These are phyloP conservation scores for Galeopsis tetrahit DNA, from an alignment of 257 asterid genomes.

Conservation along the genomic window DNA sequence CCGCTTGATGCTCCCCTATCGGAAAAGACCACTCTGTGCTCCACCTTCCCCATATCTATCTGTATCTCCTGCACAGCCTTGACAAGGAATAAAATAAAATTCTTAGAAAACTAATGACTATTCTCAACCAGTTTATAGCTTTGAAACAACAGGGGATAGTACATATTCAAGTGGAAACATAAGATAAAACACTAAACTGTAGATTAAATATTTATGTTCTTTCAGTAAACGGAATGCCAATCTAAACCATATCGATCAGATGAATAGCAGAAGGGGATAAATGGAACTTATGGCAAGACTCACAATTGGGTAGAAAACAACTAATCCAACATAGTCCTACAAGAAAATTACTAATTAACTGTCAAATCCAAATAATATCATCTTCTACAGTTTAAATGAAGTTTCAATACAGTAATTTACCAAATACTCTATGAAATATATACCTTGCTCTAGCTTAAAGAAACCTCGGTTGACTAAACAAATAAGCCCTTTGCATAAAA, in stretches of 20 bases:
- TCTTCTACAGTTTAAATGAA: constrained; percentile 1
- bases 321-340: not conserved
- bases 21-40: constrained; percentile 92
- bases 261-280: not conserved
- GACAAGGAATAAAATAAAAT: constrained; percentile 10
- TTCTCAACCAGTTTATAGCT: not conserved
- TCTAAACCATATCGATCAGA: not conserved
- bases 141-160: not conserved
- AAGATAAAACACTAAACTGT: constrained; percentile 10
- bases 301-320: constrained; percentile 7
- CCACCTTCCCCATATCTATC: constrained; percentile 97
- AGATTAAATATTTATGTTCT: constrained; percentile 12
- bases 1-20: constrained; percentile 93
- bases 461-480: not conserved
- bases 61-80: constrained; percentile 90
- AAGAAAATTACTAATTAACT: not conserved
- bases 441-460: constrained; percentile 18
- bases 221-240: constrained; percentile 2
- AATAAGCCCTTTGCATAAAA: not conserved
- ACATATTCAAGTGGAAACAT: not conserved
- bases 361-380: not conserved
- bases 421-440: not conserved
- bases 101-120: not conserved
- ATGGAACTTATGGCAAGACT: not conserved
- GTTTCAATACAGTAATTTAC: constrained; percentile 14